Evolutionary conservation across 2,329 filamentous ascomycete genomes (phyloP).

Genomic region (Aspergillus clavatus): DNA sequence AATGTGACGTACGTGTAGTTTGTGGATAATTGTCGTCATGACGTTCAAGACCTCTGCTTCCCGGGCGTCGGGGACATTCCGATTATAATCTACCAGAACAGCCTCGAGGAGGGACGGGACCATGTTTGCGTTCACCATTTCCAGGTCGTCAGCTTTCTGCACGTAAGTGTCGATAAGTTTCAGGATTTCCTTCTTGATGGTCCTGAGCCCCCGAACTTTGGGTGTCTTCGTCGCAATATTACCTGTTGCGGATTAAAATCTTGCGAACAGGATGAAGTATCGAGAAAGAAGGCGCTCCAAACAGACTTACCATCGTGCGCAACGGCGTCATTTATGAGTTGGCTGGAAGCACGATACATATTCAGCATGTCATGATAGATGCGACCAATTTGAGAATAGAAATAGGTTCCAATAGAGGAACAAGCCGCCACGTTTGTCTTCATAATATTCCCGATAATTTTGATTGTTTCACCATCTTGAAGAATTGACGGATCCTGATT

Average conservation of each 20-base stretch:
- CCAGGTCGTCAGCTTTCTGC: constrained; percentile 92
- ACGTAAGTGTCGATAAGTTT: constrained; percentile 98
- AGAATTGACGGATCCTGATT: constrained; percentile 80
- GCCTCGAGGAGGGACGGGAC: constrained; percentile 94
- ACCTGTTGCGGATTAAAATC: constrained; percentile 46
- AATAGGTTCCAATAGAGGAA: constrained; percentile 92
- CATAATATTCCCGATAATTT: constrained; percentile 99
- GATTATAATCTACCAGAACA: constrained; percentile 92
- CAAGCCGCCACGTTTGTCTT: constrained; percentile 99
- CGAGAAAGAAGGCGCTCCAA: constrained; percentile 1
- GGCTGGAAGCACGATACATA: constrained; percentile 97
- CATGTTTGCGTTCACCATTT: constrained; percentile 88
- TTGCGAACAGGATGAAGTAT: neutral
- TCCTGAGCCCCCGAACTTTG: constrained; percentile 87
- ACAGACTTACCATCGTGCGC: constrained; percentile 66
- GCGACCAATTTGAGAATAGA: constrained; percentile 94
- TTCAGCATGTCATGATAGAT: constrained; percentile 99
- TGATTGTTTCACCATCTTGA: constrained; percentile 91
- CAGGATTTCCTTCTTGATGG: constrained; percentile 98
- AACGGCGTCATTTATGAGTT: constrained; percentile 90
- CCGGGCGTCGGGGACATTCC: constrained; percentile 89
- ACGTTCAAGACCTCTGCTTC: constrained; percentile 96
- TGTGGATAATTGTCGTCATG: constrained; percentile 95
- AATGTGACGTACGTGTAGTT: constrained; percentile 73
- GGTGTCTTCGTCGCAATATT: constrained; percentile 96